phyloP scores from a whole-genome alignment of 2,329 filamentous ascomycete species.

The Fusarium camptoceras region DNA sequence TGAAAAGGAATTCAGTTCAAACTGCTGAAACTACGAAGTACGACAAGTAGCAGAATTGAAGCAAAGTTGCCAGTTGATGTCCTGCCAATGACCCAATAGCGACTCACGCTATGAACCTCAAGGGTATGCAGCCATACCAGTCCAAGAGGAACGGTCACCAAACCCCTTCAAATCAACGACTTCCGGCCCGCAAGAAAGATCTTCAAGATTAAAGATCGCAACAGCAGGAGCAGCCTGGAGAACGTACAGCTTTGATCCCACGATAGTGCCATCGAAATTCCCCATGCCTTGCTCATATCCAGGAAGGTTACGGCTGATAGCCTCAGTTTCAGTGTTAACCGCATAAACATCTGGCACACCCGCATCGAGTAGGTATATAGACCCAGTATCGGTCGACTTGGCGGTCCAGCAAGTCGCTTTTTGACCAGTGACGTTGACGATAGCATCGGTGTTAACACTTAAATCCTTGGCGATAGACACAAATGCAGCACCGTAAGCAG shows the following conservation, averaged over 20 bases:
- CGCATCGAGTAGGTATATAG: conserved; percentile 7
- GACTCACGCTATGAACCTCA: neutral
- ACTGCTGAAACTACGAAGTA: neutral
- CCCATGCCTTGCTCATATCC: conserved; percentile 1
- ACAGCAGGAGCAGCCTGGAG: neutral
- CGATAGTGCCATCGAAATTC: neutral
- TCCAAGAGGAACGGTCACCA: conserved; percentile 11
- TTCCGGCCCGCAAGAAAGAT: neutral
- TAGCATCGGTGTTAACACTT: neutral
- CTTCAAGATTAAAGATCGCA: neutral
- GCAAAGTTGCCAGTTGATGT: neutral
- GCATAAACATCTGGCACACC: neutral
- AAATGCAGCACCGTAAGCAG: conserved; percentile 15
- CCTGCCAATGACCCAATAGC: no score
- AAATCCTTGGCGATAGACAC: neutral
- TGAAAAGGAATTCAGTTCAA: neutral
- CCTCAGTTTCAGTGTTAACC: neutral
- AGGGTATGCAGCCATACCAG: conserved; percentile 2
- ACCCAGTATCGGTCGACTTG: neutral
- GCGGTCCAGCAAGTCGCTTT: conserved; percentile 4
- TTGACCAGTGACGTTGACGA: neutral
- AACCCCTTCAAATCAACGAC: neutral
- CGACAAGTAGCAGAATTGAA: neutral
- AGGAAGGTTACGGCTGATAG: neutral
- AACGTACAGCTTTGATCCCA: conserved; percentile 4